Conservation (phyloP, 1,139 yeast genomes). For the Lodderomyces metapsilosis region DNA sequence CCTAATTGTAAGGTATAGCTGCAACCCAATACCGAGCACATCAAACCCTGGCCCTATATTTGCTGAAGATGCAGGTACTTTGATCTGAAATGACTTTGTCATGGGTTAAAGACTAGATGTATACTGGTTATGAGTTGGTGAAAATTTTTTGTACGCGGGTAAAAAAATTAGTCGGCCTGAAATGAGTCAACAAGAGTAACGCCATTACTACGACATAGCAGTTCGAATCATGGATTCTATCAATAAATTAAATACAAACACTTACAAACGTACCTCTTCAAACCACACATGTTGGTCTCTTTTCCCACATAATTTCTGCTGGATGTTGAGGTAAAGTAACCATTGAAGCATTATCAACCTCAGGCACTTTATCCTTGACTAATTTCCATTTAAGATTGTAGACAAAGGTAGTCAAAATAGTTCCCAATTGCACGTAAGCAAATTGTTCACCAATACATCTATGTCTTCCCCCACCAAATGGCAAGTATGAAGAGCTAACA, state of each 20-base stretch:
- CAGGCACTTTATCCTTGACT: slow-evolving; percentile 63
- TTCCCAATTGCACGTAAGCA: slow-evolving; percentile 92
- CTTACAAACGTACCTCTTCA: background rate
- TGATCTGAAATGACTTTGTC: slow-evolving; percentile 43
- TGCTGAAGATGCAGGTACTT: slow-evolving; percentile 96
- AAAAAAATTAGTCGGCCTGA: too few species aligned
- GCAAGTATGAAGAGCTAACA: slow-evolving; percentile 91
- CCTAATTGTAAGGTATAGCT: slow-evolving; percentile 65
- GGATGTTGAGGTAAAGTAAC: slow-evolving; percentile 86
- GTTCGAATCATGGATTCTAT: too few species aligned
- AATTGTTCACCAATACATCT: slow-evolving; percentile 99
- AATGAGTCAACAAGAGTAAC: too few species aligned
- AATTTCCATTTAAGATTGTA: slow-evolving; percentile 78
- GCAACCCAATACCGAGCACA: slow-evolving; percentile 87
- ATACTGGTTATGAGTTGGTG: background rate
- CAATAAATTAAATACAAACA: background rate
- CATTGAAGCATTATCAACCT: slow-evolving; percentile 87
- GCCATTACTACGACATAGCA: too few species aligned
- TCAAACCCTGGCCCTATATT: slow-evolving; percentile 98
- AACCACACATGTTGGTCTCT: slow-evolving; percentile 32
- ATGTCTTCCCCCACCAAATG: slow-evolving; percentile 99
- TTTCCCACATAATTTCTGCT: slow-evolving; percentile 75
- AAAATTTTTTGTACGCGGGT: background rate
- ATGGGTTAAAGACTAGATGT: background rate
- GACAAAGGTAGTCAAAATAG: slow-evolving; percentile 72